phyloP scores from a whole-genome alignment of 2,329 filamentous ascomycete genomes.

The Fusarium zealandicum region DNA sequence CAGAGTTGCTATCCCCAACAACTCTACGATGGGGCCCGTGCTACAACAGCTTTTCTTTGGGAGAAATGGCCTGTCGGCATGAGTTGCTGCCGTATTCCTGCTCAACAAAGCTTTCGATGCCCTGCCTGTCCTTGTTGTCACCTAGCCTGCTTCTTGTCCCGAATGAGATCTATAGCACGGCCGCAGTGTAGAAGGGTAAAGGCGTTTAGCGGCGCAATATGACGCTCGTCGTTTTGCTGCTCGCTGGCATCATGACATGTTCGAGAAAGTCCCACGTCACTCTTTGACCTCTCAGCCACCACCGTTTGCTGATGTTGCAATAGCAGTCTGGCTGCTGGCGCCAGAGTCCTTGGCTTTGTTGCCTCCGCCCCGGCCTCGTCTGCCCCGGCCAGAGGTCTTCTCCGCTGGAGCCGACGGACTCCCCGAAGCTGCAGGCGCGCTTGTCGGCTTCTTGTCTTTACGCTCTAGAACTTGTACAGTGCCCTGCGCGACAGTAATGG shows the following conservation, averaged over 20 bases:
- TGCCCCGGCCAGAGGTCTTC: conserved; percentile 43
- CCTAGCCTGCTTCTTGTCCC: conserved; percentile 11
- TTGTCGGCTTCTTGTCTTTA: conserved; percentile 64
- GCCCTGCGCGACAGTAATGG: conserved; percentile 82
- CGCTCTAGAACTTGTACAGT: conserved; percentile 87
- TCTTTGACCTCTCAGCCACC: conserved; percentile 30
- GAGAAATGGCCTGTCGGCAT: conserved; percentile 1
- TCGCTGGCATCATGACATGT: conserved; percentile 21
- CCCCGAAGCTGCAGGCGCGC: conserved; percentile 23
- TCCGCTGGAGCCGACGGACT: conserved; percentile 35
- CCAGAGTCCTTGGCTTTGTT: conserved; percentile 39
- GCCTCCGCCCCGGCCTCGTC: conserved; percentile 45
- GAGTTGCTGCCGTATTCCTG: conserved; percentile 6
- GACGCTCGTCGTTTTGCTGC: conserved; percentile 10
- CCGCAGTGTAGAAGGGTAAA: conserved; percentile 1
- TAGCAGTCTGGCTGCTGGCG: conserved; percentile 17
- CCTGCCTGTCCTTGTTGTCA: not conserved
- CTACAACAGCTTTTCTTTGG: not conserved
- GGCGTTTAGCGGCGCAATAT: conserved; percentile 13
- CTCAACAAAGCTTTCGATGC: conserved; percentile 1
- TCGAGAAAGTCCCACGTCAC: conserved; percentile 19
- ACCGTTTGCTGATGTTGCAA: conserved; percentile 11
- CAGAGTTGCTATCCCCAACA: conserved; percentile 14
- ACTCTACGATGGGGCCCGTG: conserved; percentile 10
- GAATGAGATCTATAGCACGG: conserved; percentile 18